Conservation (phyloP, 495 filamentous ascomycete genomes). For the Rhypophila decipiens region DNA sequence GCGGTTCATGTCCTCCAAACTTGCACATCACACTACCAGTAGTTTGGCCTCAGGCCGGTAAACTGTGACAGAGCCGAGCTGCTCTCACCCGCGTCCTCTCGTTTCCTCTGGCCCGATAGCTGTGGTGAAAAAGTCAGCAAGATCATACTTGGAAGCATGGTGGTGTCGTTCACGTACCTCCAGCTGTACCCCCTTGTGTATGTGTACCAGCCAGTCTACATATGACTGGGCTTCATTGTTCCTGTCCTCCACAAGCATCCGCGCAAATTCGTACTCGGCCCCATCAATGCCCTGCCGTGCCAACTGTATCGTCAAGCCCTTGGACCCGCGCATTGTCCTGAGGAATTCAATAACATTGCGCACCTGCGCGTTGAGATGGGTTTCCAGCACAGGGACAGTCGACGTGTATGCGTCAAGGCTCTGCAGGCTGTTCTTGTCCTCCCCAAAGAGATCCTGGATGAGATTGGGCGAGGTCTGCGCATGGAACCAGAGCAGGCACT, state of each 20-base stretch:
- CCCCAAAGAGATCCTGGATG: slow-evolving; percentile 84
- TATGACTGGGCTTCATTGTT: slow-evolving; percentile 98
- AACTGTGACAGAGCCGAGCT: slow-evolving; percentile 54
- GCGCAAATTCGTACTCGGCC: slow-evolving; percentile 92
- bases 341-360: slow-evolving; percentile 89
- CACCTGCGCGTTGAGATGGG: slow-evolving; percentile 91
- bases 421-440: slow-evolving; percentile 63
- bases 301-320: slow-evolving; percentile 82
- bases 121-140: slow-evolving; percentile 15
- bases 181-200: slow-evolving; percentile 86
- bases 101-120: slow-evolving; percentile 70
- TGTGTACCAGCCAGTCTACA: slow-evolving; percentile 96
- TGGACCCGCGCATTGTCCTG: slow-evolving; percentile 71
- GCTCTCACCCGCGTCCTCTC: slow-evolving; percentile 56
- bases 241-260: slow-evolving; percentile 84
- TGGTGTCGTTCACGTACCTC: slow-evolving; percentile 70
- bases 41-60: slow-evolving; percentile 63
- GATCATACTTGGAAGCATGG: background rate
- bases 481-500: slow-evolving; percentile 88
- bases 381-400: slow-evolving; percentile 72
- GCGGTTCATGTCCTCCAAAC: no score
- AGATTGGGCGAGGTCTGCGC: slow-evolving; percentile 68
- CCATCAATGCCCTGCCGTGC: slow-evolving; percentile 92
- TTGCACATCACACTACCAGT: slow-evolving; percentile 53
- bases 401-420: slow-evolving; percentile 72